These are phyloP conservation scores for Rutidosis leptorrhynchoides DNA, from an alignment of 129 eudicot genomes.

Conservation along the genomic window DNA sequence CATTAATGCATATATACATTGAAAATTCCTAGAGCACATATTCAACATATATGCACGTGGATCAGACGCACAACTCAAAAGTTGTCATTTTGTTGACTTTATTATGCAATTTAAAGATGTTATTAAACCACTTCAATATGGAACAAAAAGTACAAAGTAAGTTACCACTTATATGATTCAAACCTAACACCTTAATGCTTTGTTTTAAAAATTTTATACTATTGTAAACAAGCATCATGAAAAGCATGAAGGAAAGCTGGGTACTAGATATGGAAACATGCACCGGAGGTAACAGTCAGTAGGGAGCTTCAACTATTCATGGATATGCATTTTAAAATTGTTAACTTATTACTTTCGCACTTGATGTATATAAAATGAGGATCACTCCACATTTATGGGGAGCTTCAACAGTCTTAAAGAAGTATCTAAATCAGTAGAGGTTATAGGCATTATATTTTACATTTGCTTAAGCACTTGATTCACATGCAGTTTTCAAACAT, in stretches of 20 bases:
- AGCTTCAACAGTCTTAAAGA: not conserved
- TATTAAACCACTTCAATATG: not conserved
- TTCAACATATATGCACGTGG: not conserved
- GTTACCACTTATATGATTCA: not conserved
- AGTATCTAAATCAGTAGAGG: not conserved
- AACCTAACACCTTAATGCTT: not conserved
- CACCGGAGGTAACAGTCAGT: not conserved
- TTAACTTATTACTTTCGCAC: not conserved
- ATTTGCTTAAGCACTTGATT: not conserved
- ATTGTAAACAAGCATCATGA: not conserved
- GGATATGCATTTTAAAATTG: no score
- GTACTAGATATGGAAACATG: not conserved
- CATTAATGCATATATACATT: not conserved
- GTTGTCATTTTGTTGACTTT: not conserved
- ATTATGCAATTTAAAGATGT: not conserved
- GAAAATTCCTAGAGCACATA: not conserved
- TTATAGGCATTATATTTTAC: not conserved
- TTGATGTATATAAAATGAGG: not conserved
- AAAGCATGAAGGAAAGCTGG: not conserved
- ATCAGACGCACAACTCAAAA: not conserved
- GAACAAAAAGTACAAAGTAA: not conserved
- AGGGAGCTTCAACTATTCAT: no score
- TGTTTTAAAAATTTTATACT: no score
- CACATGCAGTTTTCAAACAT: not conserved
- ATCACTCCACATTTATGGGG: not conserved